Base-by-base conservation (phyloP, 441 rosid genomes). In the Aleurites moluccanus region DNA sequence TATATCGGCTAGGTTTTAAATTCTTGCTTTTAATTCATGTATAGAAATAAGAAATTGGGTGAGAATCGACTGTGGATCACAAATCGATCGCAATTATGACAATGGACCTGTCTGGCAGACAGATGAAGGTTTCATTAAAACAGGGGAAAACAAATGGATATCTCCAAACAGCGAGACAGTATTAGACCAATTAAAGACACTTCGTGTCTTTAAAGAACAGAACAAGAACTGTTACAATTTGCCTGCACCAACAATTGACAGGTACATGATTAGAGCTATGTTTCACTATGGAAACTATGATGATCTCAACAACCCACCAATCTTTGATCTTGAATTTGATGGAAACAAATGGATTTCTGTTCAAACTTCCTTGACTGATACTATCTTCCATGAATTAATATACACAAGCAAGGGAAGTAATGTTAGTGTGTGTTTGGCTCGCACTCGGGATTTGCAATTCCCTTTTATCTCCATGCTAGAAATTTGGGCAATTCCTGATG, bases 181-280 rank as follows among this genome's bases (percentile, higher is more conserved):
- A 55, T 10, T 55, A n/a, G 59, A 21, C 27, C 59, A 55, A 21
- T 9, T 55, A n/a, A 55, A n/a, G 11, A 55, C 59, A 55, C 27
- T 55, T 20, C 3, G 27, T 18, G 59, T 55, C 59, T n/a, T 55
- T 10, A 55, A 55, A 20, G 59, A 55, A 55, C 27, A 55, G 59
- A 55, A 55, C 59, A 55, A 55, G 59, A 55, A 55, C 59, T 20
- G 27, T 21, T 55, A n/a, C 59, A 55, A n/a, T n/a, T 55, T 55
- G 27, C 59, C 59, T 18, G 27, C 59, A 7, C 27, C 59, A n/a
- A 55, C 59, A n/a, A 20, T n/a, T 1, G 59, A 55, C 27, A 55
- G 59, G 59, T 55, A 55, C 27, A n/a, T 55, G 11, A n/a, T 55
- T n/a, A n/a, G 25, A 55, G 13, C 59, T 21, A 55, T 55, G 59